These are phyloP conservation scores for Scedosporium apiospermum DNA, from an alignment of 2,329 filamentous ascomycete species.

Conservation along the genomic window DNA sequence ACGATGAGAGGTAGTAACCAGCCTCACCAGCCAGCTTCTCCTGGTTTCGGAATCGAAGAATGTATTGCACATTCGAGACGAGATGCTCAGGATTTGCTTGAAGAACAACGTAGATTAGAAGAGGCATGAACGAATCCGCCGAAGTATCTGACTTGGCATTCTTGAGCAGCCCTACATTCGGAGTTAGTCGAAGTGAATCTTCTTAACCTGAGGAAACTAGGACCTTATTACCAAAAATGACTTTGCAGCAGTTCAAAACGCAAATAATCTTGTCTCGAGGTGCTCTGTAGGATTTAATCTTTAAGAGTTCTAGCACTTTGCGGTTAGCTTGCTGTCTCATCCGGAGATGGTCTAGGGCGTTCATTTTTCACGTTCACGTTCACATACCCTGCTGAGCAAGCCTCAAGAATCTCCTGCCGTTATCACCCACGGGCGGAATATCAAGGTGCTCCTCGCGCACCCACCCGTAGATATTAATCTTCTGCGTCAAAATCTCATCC, in stretches of 20 bases:
- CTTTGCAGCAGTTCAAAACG: conserved; percentile 96
- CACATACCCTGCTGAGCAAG: conserved; percentile 73
- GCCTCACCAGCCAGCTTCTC: conserved; percentile 97
- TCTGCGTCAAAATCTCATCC: conserved; percentile 91
- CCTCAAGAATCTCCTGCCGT: conserved; percentile 77
- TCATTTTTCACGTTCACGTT: neutral
- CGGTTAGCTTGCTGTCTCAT: conserved; percentile 9
- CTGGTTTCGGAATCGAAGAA: conserved; percentile 91
- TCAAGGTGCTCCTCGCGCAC: conserved; percentile 88
- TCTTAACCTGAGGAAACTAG: no score
- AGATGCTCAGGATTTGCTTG: conserved; percentile 92
- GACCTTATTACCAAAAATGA: conserved; percentile 73
- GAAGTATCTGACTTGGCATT: conserved; percentile 91
- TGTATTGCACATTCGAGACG: conserved; percentile 97
- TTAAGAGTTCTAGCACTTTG: conserved; percentile 65
- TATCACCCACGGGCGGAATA: conserved; percentile 75
- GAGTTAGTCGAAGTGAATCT: conserved; percentile 3
- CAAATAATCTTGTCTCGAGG: conserved; percentile 98
- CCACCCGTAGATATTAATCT: conserved; percentile 96
- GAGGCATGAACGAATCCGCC: conserved; percentile 88
- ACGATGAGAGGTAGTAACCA: conserved; percentile 91
- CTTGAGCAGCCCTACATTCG: conserved; percentile 61
- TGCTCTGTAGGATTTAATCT: conserved; percentile 95
- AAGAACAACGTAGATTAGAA: conserved; percentile 91
- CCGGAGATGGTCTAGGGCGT: neutral